A percentile compares a stretch with the other conserved stretches of the same genome.
These are phyloP conservation scores for Starmerella sp. DNA, from an alignment of 805 yeast genomes.

Conservation along the genomic window DNA sequence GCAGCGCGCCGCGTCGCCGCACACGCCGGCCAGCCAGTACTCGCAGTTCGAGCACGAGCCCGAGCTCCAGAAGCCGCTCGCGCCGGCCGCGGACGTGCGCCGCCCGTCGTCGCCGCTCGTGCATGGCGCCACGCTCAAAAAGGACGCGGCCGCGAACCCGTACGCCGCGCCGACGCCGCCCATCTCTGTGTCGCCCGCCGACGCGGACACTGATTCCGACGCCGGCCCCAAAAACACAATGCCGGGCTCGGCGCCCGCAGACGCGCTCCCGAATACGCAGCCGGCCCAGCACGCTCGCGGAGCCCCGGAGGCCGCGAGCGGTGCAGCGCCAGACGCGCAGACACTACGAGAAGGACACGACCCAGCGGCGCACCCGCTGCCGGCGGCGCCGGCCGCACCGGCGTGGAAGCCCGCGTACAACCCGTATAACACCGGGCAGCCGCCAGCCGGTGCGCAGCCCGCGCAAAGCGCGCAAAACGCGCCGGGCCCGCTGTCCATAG, in stretches of 20 bases:
- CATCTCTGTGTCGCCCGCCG: too few relatives aligned
- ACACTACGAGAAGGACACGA: too few relatives aligned
- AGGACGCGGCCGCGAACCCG: background rate
- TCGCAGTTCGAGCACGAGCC: background rate
- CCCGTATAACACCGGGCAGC: background rate
- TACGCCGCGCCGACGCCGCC: background rate
- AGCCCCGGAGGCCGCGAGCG: too few relatives aligned
- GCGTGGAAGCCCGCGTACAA: background rate
- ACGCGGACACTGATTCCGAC: too few relatives aligned
- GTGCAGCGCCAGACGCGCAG: too few relatives aligned
- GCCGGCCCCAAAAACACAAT: too few relatives aligned
- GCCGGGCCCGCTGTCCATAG: background rate
- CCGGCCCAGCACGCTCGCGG: background rate
- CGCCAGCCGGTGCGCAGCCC: too few relatives aligned
- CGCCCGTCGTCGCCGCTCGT: conserved; percentile 4
- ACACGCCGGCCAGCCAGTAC: background rate
- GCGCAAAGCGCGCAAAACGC: background rate
- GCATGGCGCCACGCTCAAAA: background rate
- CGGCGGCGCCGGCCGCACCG: too few relatives aligned
- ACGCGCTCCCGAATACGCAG: background rate
- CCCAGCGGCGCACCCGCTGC: too few relatives aligned
- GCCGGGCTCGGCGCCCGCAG: too few relatives aligned
- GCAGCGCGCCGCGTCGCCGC: background rate
- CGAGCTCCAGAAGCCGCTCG: background rate
- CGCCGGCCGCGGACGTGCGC: background rate